Conservation (phyloP, 2,329 filamentous ascomycete genomes). For the Dactylonectria macrodidyma region DNA sequence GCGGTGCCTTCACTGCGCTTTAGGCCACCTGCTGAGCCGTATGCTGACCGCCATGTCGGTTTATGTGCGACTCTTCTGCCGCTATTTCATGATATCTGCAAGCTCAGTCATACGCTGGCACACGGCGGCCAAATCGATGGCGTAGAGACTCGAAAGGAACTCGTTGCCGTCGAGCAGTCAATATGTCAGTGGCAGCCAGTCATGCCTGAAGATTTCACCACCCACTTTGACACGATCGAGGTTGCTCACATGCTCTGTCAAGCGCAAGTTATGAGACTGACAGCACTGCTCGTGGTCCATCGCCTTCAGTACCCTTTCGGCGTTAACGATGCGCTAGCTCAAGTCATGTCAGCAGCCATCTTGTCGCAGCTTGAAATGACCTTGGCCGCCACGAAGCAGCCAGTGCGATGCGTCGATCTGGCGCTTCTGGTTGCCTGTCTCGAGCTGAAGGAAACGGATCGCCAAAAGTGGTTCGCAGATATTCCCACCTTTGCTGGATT, state of each 20-base stretch:
- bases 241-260: constrained; percentile 50
- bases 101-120: constrained; percentile 37
- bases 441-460: not conserved
- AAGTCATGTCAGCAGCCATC: constrained; percentile 40
- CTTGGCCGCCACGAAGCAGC: constrained; percentile 30
- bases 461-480: not conserved
- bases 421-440: constrained; percentile 22
- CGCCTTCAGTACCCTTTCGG: constrained; percentile 43
- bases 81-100: constrained; percentile 44
- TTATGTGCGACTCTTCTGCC: constrained; percentile 43
- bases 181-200: constrained; percentile 42
- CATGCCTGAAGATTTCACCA: constrained; percentile 40
- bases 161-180: constrained; percentile 31
- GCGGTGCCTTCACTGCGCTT: not conserved
- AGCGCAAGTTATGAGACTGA: constrained; percentile 42
- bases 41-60: constrained; percentile 47
- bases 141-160: constrained; percentile 9
- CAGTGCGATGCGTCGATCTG: constrained; percentile 41
- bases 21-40: not conserved
- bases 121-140: not conserved
- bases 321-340: constrained; percentile 34
- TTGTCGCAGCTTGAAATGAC: constrained; percentile 44
- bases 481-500: not conserved
- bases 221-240: constrained; percentile 38
- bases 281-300: constrained; percentile 44